Evolutionary conservation across 352 stramenopile genomes (phyloP).

Genomic region (Globisporangium rhizosaccharum): DNA sequence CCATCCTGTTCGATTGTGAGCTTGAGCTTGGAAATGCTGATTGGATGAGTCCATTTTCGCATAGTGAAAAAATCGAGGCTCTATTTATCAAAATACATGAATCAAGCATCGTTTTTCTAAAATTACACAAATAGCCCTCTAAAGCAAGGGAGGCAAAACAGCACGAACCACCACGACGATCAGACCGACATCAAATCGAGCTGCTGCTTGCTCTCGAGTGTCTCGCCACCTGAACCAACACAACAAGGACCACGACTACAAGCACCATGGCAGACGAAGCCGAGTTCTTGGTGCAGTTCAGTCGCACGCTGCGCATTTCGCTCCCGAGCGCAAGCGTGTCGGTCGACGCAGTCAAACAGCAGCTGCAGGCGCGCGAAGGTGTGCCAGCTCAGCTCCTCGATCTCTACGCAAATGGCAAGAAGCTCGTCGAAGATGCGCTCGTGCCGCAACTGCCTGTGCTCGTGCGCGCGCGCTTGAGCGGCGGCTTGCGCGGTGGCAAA

Average conservation of each 20-base stretch:
- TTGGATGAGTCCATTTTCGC: too few species aligned
- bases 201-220: too few species aligned
- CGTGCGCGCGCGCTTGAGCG: constrained; percentile 53
- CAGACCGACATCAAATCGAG: too few species aligned
- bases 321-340: constrained; percentile 33
- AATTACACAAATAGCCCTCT: too few species aligned
- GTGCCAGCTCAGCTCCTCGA: constrained; percentile 47
- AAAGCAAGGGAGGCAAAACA: too few species aligned
- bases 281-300: constrained; percentile 81
- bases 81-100: too few species aligned
- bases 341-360: constrained; percentile 29
- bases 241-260: not conserved
- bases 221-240: too few species aligned
- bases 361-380: constrained; percentile 38
- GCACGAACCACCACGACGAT: too few species aligned
- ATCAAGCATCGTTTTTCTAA: too few species aligned
- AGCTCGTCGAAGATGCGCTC: constrained; percentile 31
- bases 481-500: constrained; percentile 71
- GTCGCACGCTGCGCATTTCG: constrained; percentile 66
- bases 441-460: constrained; percentile 50
- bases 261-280: constrained; percentile 39
- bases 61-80: too few species aligned
- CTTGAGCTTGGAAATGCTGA: too few species aligned
- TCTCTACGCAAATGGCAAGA: constrained; percentile 51
- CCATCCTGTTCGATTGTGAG: too few species aligned